Base-by-base conservation (phyloP, 805 yeast species). In the Candida boleticola region DNA sequence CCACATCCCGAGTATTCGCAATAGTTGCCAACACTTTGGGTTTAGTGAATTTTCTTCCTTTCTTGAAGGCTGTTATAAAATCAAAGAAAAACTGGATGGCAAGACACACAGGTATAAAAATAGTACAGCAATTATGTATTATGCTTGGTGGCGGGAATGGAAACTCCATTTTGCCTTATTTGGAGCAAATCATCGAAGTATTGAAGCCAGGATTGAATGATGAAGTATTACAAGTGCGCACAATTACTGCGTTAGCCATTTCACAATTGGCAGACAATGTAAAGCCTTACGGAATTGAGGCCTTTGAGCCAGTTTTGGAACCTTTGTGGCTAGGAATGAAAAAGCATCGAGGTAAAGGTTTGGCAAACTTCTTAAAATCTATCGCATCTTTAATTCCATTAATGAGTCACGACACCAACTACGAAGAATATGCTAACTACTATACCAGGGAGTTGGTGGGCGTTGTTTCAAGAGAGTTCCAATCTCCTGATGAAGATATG, bases 401-500 rank as follows among this genome's bases (percentile, higher is more conserved):
- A 39, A 89, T 92, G 96, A 85, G 81, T 43, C 61, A 64, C 44
- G 64, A 68, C 48, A 46, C 62, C 4, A 62, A 63, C 37, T 70
- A 66, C 43, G 80, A 81, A 14, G 96, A 89, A 47, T 83, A 85
- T 57, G 82, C 89, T 1, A 78, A 80, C 41, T 85, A 80, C 57
- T 89, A 88, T 51, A 79, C 97, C 0, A 74, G 74, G 37, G 95
- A 88, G 55, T 74, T 89, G 2, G 76, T 89, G 72, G 66, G 66
- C 16, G 74, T 89, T 21, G 66, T 89, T 4, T 53, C 79, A 2
- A 68, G 93, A 41, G 95, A 90, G 60, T 86, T 89, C 52, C 60
- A 68, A 27, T 79, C 95, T 0, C 89, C 93, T 0, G 96, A 89
- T 55, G 95, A 86, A 46, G 96, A 89, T 37, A 85, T 90, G 92